Base-by-base conservation (phyloP, 495 filamentous ascomycete genomes). In the Staphylotrichum longicolle region DNA sequence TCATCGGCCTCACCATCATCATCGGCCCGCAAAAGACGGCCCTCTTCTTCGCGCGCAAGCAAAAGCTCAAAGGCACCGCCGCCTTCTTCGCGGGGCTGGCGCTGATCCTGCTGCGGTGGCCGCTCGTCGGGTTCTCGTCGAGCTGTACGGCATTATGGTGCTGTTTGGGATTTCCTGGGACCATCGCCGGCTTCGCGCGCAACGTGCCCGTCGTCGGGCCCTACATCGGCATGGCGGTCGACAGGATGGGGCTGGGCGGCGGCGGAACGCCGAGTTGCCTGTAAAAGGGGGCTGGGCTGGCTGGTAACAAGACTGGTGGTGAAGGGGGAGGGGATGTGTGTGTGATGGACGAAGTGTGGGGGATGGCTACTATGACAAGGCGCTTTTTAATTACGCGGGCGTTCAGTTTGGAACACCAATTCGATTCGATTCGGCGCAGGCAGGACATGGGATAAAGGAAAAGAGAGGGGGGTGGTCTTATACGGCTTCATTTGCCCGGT, bases 91-190 rank as follows among this genome's bases (percentile, higher is more conserved):
- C 78, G n/a, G 94, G 94, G 4, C 87, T 98, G 12, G 64, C 85
- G 35, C 82, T 97, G 55, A 98, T 98, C 70, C 78, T 98, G 12
- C 67, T 96, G 62, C 83, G 89, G 45, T 98, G 93, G 91, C 85
- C 94, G 2, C 74, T 98, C 20, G 83, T 91, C 55, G 94, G 94
- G 39, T 98, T 98, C 60, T 87, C 44, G 85, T 97, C 62, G 94
- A 98, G 77, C 75, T 92, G 7, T 98, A 96, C 75, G 94, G 94
- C 34, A 90, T 98, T 41, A 82, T 96, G 66, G 85, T 96, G 34
- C 80, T 98, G 49, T 98, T 98, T 78, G 93, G 93, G 27, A 94
- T 96, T 97, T 74, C 82, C 96, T 44, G 85, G 90, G n/a, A 96
- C 93, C 12, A 91, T 97, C 61, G 88, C 87, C 0, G 84, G 90